Evolutionary conservation across 352 stramenopile genomes (phyloP).

Genomic region (Globisporangium abappressorium): DNA sequence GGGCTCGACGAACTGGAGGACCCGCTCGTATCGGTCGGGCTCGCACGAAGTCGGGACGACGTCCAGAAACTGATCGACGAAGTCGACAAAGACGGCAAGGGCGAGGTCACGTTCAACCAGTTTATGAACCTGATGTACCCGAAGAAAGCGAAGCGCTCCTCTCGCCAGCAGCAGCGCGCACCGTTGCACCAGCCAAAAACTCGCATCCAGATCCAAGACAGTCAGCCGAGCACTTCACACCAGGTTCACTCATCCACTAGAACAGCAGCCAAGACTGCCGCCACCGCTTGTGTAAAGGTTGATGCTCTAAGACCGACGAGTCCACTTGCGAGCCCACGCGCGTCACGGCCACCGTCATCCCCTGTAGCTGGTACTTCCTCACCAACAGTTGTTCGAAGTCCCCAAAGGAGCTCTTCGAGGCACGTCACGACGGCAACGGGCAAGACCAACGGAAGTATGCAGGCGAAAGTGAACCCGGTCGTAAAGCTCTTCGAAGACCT

Average conservation of each 20-base stretch:
- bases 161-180: constrained; percentile 21
- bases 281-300: not conserved
- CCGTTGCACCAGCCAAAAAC: constrained; percentile 52
- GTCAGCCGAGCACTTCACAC: not conserved
- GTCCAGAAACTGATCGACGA: constrained; percentile 71
- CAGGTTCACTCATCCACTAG: not conserved
- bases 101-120: constrained; percentile 70
- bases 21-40: constrained; percentile 83
- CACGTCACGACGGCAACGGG: not conserved
- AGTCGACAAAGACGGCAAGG: constrained; percentile 61
- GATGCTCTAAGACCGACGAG: constrained; percentile 2
- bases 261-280: not conserved
- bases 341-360: not conserved
- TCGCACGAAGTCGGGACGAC: constrained; percentile 70
- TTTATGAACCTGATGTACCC: constrained; percentile 74
- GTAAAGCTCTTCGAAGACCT: constrained; percentile 78
- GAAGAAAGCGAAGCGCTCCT: constrained; percentile 33
- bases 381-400: not conserved
- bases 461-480: constrained; percentile 44
- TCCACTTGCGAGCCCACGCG: not conserved
- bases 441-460: not conserved
- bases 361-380: not conserved
- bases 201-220: not conserved
- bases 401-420: not conserved
- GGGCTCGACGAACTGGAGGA: constrained; percentile 83